Evolutionary conservation across 345 rosid species (phyloP), one percentile per base, ranked within the genome.

Genomic region (Orychophragmus violaceus): DNA sequence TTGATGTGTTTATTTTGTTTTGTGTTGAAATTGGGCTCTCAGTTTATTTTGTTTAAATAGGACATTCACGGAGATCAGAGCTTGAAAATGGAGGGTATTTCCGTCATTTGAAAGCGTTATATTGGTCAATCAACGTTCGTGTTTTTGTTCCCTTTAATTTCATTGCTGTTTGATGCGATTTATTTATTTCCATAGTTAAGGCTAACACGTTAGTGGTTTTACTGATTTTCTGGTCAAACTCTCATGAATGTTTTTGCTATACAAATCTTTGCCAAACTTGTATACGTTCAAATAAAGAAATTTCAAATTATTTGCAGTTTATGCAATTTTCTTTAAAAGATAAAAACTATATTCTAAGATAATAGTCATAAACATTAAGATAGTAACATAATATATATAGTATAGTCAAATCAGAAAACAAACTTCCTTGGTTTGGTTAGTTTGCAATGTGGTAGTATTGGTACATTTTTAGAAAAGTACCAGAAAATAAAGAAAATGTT

Each of bases 1-100:
- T 82, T 60, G 59, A 21, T 54, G 12, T 54, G 18, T 56, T 29
- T 53, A 13, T 46, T 28, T 49, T 27, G 4, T 3, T 55, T 39
- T 51, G 58, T 25, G 37, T 37, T 69, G 79, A 62, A 48, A 9
- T 39, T 57, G 59, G 48, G 56, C 39, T 73, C 19, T 49, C 44
- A 61, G 27, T 64, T 52, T 49, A 5, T 4, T 21, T 5, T 28
- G 13, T 64, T 76, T 76, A 69, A 57, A 56, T 69, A 54, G 23
- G 66, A 16, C 18, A 5, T 13, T 22, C 69, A 35, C 52, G 18
- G 42, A 13, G 56, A 42, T 18, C 19, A 37, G 37, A 59, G 53
- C 37, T 64, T 46, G 59, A 64, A 64, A 61, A 59, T 2, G 68
- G 18, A 33, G 51, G 76, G 13, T 65, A 22, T 5, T 65, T 37